phyloP scores from a whole-genome alignment of 2,329 filamentous ascomycete species.

The Ceratocystis variospora region DNA sequence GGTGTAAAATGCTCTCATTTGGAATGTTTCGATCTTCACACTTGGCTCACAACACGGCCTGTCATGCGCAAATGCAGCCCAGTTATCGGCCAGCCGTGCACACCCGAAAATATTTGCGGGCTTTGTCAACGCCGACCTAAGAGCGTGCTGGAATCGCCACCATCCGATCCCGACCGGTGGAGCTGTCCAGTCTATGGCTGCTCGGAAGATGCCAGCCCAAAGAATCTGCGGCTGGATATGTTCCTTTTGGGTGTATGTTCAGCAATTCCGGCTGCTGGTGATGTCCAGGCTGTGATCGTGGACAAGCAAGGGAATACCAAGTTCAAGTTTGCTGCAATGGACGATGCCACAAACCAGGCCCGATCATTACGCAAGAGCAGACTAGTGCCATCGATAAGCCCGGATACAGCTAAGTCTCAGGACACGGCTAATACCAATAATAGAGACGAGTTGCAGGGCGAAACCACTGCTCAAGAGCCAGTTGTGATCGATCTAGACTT shows the following conservation, averaged over 20 bases:
- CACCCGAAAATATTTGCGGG: not conserved
- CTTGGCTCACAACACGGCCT: constrained; percentile 57
- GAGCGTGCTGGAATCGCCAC: not conserved
- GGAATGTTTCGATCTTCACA: constrained; percentile 82
- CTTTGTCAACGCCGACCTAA: not conserved
- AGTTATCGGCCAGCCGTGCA: not conserved
- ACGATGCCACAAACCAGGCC: not conserved
- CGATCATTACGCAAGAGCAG: not conserved
- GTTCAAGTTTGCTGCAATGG: not conserved
- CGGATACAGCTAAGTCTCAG: not conserved
- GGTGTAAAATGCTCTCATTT: constrained; percentile 57
- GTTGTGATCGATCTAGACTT: not conserved
- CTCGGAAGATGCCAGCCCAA: constrained; percentile 10
- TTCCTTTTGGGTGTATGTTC: not conserved
- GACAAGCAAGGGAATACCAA: not conserved
- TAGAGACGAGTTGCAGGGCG: not conserved
- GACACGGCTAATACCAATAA: not conserved
- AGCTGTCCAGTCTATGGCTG: constrained; percentile 14
- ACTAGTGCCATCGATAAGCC: too few relatives aligned
- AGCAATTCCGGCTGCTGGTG: not conserved
- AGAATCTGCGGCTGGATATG: not conserved
- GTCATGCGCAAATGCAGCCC: constrained; percentile 29
- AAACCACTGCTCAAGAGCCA: not conserved
- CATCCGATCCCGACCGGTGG: not conserved
- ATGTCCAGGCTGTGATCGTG: constrained; percentile 3